phyloP scores from a whole-genome alignment of 805 yeast genomes.

The Nakazawaea wickerhamii region DNA sequence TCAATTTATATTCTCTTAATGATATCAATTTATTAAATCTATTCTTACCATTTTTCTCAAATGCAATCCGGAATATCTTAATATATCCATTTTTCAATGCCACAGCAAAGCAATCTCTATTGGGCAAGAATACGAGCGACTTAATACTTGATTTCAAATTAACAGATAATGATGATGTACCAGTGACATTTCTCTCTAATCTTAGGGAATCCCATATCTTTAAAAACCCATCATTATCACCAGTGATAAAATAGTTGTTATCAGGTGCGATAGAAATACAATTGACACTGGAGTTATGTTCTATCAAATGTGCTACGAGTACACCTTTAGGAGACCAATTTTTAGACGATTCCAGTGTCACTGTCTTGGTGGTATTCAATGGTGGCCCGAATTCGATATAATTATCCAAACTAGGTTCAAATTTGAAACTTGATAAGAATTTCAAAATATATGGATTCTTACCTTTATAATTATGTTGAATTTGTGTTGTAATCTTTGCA shows the following conservation, averaged over 20 bases:
- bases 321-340: constrained; percentile 40
- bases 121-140: constrained; percentile 43
- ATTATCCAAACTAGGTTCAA: constrained; percentile 53
- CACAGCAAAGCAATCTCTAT: constrained; percentile 55
- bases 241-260: constrained; percentile 64
- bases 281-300: constrained; percentile 55
- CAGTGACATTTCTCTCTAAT: constrained; percentile 56
- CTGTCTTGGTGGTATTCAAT: constrained; percentile 9
- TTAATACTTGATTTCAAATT: constrained; percentile 46
- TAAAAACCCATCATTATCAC: constrained; percentile 67
- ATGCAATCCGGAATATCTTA: constrained; percentile 34
- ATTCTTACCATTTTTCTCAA: constrained; percentile 19
- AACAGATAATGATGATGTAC: constrained; percentile 40
- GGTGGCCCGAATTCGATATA: constrained; percentile 64
- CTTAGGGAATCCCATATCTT: constrained; percentile 74
- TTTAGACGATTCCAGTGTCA: constrained; percentile 3
- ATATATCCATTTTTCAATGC: constrained; percentile 43
- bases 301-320: constrained; percentile 58
- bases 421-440: constrained; percentile 45
- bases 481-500: constrained; percentile 10
- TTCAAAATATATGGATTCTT: constrained; percentile 55
- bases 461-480: constrained; percentile 60
- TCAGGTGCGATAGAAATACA: constrained; percentile 56
- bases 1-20: constrained; percentile 37
- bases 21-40: constrained; percentile 20